These are phyloP conservation scores for Backusella luteola DNA, from an alignment of 192 early-diverging fungal species.

Conservation along the genomic window DNA sequence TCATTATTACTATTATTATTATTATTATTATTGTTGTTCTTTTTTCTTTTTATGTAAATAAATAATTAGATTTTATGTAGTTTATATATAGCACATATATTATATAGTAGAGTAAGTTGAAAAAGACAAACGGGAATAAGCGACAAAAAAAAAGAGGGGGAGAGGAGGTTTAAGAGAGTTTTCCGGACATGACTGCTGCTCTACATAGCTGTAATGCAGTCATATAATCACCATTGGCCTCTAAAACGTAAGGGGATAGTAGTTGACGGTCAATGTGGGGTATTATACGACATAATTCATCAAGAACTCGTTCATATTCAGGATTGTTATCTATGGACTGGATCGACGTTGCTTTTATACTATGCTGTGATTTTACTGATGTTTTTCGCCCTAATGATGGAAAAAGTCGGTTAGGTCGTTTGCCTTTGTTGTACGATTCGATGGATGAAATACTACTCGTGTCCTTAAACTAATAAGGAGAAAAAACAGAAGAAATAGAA, in stretches of 20 bases:
- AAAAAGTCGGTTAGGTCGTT: slow-evolving; percentile 10
- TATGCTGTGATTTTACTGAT: slow-evolving; percentile 6
- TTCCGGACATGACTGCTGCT: slow-evolving; percentile 40
- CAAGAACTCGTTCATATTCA: slow-evolving; percentile 36
- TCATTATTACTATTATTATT: background rate
- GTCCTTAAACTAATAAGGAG: slow-evolving; percentile 9
- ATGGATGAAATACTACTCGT: slow-evolving; percentile 9
- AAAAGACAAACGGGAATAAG: background rate
- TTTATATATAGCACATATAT: background rate
- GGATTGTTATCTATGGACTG: background rate
- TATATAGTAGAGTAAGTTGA: background rate
- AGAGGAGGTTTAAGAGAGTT: slow-evolving; percentile 24
- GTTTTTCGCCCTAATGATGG: slow-evolving; percentile 16
- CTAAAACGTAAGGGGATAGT: slow-evolving; percentile 41
- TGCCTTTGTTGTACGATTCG: slow-evolving; percentile 9
- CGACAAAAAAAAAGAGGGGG: background rate
- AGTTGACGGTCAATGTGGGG: slow-evolving; percentile 46
- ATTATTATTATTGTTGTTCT: background rate
- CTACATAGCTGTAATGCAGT: slow-evolving; percentile 43
- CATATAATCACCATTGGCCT: slow-evolving; percentile 47
- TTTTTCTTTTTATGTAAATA: slow-evolving; percentile 13
- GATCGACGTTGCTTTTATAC: background rate
- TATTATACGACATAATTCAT: slow-evolving; percentile 46
- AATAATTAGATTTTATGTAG: slow-evolving; percentile 7
- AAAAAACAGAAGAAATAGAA: background rate